Evolutionary conservation across 768 basidiomycete species (phyloP), one percentile per base, ranked within the genome.

Genomic region (Dendrothele bispora): DNA sequence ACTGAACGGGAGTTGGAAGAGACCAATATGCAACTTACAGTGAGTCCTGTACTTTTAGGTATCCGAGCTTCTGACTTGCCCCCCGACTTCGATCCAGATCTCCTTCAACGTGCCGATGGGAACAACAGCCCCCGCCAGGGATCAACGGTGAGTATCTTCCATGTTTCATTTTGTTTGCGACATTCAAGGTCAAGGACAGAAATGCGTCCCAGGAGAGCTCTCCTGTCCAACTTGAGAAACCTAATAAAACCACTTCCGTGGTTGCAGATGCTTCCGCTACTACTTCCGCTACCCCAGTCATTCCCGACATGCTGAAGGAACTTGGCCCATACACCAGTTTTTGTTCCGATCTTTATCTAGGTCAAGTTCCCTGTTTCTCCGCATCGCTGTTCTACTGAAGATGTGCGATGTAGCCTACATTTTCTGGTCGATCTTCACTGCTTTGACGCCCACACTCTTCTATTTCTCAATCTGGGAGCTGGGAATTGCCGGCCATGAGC

Each of bases 401-500:
- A 46, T 45, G 18, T n/a, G 53, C 57, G 32, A 60, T 41, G 10
- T 47, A 91, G 88, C 86, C 4, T 91, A 84, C 59, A 70, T 87
- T 15, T 90, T 86, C 64, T 91, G 88, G 88, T 88, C 91, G 1
- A 75, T 89, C 39, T 82, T 88, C 61, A 94, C 92, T 1, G 77
- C 82, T 3, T 79, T 93, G 17, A 78, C 85, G 5, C 84, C 86
- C 1, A 83, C 88, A 3, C 72, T 95, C 3, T 95, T 95, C 70
- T 95, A 94, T 67, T 95, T 91, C 69, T 92, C 89, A 21, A 82
- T 95, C 17, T 94, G 92, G 92, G 79, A 91, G 60, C 82, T 94
- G 15, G 90, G 87, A 22, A 75, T 95, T 25, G 82, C 88, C 10
- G 93, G 93, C 4, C 80, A 85, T 28, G 93, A 95, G 60, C 72